These are phyloP conservation scores for Acrasis kona DNA, from an alignment of 78 protist genomes.

Conservation along the genomic window DNA sequence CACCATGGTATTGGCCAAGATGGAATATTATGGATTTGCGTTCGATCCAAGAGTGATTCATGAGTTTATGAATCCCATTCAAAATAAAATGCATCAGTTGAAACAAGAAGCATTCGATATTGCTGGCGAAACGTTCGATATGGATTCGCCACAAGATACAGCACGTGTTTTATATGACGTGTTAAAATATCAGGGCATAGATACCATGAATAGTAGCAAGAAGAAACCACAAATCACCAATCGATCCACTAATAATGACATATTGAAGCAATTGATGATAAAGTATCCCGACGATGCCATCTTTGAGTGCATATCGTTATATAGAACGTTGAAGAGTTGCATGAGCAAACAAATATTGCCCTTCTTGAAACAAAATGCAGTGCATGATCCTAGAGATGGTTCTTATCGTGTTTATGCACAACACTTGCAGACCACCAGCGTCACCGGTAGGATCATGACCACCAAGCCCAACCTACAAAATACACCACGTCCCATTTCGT, in stretches of 20 bases:
- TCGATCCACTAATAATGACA: too few species aligned
- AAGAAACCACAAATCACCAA: too few species aligned
- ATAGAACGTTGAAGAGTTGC: neutral
- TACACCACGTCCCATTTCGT: conserved; percentile 12
- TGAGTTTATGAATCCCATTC: neutral
- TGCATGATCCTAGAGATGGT: neutral
- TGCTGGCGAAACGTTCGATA: conserved; percentile 8
- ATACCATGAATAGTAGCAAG: too few species aligned
- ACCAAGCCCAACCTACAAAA: conserved; percentile 21
- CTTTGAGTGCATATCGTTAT: too few species aligned
- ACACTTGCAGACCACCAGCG: conserved; percentile 9
- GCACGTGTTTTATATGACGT: too few species aligned
- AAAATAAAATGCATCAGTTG: neutral
- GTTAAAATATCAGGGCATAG: too few species aligned
- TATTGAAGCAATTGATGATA: too few species aligned
- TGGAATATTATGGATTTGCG: conserved; percentile 4
- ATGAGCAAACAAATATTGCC: neutral
- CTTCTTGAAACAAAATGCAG: neutral
- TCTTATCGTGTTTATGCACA: neutral
- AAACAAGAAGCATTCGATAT: neutral
- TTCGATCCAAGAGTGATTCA: neutral
- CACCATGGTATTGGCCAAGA: neutral
- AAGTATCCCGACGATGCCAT: too few species aligned
- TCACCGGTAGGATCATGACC: conserved; percentile 7
- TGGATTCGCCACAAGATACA: too few species aligned